Base-by-base conservation (phyloP, 2,329 filamentous ascomycete genomes). In the Nothomitra cinnamomea region DNA sequence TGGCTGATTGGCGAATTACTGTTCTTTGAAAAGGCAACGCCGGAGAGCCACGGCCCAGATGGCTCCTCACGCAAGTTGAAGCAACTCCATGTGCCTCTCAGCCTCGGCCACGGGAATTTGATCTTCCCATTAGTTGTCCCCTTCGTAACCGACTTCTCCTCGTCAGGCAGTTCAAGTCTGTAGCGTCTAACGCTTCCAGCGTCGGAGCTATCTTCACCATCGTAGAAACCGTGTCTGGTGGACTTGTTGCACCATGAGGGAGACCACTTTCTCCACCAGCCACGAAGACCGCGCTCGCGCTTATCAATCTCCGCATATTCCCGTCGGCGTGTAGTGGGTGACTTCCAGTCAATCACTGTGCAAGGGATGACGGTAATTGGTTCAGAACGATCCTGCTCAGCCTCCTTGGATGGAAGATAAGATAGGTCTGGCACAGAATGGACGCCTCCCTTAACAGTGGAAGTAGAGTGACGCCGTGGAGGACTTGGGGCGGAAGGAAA, bases 311-410 rank as follows among this genome's bases (percentile, higher is more conserved):
- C 40, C 15, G 32, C 50, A 24, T 52, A 52, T n/a, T 52, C 50
- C 13, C 50, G 32, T 41, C 50, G 19, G n/a, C 50, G 50, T 10
- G 50, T 41, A 22, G 35, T 52, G 19, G 50, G 50, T n/a, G 50
- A 52, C 36, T 52, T 52, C 50, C 50, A 52, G 40, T 52, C 35
- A 13, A 52, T 52, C 8, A 52, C 50, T 2, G 50, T 52, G n/a
- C 35, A 28, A n/a, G 50, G 50, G 17, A 52, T 8, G 19, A 49
- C 45, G 12, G 15, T 28, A 7, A n/a, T 24, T 10, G 45, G n/a
- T 19, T 49, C 24, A 10, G 45, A 28, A 35, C 22, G 32, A 10
- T 19, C 28, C 24, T 49, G 45, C 10, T 49, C 45, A 32, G 32
- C 32, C 13, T 49, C 24, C 12, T 24, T n/a, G 25, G 45, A 21